Base-by-base conservation (phyloP, 768 basidiomycete genomes). In the Ramaria rubella region DNA sequence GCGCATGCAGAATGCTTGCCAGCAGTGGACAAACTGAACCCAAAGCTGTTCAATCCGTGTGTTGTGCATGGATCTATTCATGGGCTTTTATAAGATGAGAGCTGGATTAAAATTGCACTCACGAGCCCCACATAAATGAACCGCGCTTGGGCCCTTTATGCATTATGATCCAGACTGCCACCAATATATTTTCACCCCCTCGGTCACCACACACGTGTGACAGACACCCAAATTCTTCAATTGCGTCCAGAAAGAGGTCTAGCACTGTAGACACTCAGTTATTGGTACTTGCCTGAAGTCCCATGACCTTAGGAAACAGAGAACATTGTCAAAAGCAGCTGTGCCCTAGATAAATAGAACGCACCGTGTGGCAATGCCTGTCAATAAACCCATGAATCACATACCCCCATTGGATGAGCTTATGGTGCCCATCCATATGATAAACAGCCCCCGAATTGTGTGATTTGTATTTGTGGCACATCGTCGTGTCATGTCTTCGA, bases 91-190 rank as follows among this genome's bases (percentile, higher is more conserved):
- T n/a, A n/a, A n/a, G n/a, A n/a, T n/a, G n/a, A n/a, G n/a, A n/a
- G n/a, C n/a, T n/a, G n/a, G n/a, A n/a, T n/a, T n/a, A n/a, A n/a
- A 45, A 24, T 45, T 7, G 43, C 23, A 46, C 63, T 56, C 59
- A 70, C 70, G 63, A 38, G 26, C 73, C 73, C 66, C 68, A 74
- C 6, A 76, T 75, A 43, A 73, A 76, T 3, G 70, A 74, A 1
- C 69, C 68, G 11, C 54, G 30, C 4, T 59, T 53, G 1, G 54
- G 49, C 2, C 67, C 67, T 23, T 45, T 24, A 9, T 45, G 38
- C 9, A 55, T 48, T 12, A 60, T 59, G 63, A 67, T 65, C 15
- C 44, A 60, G 3, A 24, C 38, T 24, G 72, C 70, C 21, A 75
- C 69, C 11, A 61, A 51, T 2, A 73, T 27, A 58, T 76, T 75